These are phyloP conservation scores for Malassezia cuniculi DNA, from an alignment of 1,284 basidiomycete species.

Conservation along the genomic window DNA sequence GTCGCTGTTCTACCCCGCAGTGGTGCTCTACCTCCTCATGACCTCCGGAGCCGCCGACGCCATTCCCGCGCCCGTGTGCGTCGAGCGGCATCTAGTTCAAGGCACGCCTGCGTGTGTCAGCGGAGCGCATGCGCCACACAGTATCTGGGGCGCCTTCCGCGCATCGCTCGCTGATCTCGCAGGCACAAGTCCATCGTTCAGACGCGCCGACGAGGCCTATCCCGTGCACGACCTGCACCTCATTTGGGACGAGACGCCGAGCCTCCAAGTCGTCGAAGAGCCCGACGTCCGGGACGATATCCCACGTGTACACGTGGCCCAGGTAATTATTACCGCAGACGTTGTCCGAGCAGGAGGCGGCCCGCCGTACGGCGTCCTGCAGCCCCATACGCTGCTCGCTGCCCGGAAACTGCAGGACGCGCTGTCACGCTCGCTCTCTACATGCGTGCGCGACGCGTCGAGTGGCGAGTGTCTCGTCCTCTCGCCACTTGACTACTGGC, in stretches of 20 bases:
- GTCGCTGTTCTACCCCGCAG: constrained; percentile 60
- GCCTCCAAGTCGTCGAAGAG: constrained; percentile 3
- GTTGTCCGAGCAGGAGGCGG: constrained; percentile 31
- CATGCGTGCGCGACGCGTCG: constrained; percentile 3
- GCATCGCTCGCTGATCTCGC: constrained; percentile 8
- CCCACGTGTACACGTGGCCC: constrained; percentile 24
- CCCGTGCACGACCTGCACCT: constrained; percentile 35
- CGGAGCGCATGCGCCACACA: constrained; percentile 6
- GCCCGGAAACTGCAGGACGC: constrained; percentile 28
- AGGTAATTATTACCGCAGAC: constrained; percentile 40
- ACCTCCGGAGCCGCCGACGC: too few relatives aligned
- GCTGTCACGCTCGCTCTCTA: constrained; percentile 12
- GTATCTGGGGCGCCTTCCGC: constrained; percentile 10
- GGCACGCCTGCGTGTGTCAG: constrained; percentile 1
- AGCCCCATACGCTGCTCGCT: constrained; percentile 28
- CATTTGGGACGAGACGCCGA: constrained; percentile 39
- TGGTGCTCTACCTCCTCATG: constrained; percentile 35
- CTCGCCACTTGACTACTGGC: constrained; percentile 38
- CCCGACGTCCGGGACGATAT: constrained; percentile 3
- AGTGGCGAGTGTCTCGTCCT: constrained; percentile 37
- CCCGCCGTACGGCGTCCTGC: constrained; percentile 28
- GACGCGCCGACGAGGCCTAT: constrained; percentile 4
- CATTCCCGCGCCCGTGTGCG: constrained; percentile 3
- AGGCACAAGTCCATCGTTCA: not conserved
- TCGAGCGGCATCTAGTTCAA: constrained; percentile 1